These are phyloP conservation scores for Martiniozyma asiatica DNA, from an alignment of 1,139 yeast genomes.

Conservation along the genomic window DNA sequence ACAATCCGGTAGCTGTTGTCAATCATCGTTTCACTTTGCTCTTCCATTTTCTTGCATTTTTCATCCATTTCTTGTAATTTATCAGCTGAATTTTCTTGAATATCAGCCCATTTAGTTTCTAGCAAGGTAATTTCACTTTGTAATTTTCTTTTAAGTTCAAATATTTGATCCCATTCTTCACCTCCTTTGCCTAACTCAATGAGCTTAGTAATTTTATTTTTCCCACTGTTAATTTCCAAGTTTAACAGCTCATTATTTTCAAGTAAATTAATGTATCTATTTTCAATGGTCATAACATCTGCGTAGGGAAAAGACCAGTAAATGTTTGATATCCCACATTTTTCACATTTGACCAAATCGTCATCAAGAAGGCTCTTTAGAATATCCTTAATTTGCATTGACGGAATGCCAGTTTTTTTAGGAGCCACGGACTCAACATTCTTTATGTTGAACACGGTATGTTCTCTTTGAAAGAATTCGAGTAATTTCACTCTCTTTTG, in stretches of 20 bases:
- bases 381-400: constrained; percentile 40
- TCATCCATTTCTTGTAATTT: constrained; percentile 2
- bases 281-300: constrained; percentile 18
- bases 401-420: constrained; percentile 32
- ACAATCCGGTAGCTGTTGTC: constrained; percentile 12
- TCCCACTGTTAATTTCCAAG: background rate
- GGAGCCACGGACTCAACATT: constrained; percentile 38
- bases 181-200: background rate
- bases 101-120: too few species aligned
- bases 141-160: background rate
- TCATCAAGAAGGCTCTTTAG: constrained; percentile 34
- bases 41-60: constrained; percentile 3
- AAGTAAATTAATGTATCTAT: constrained; percentile 12
- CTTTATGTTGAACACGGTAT: constrained; percentile 31
- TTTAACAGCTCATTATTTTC: background rate
- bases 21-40: constrained; percentile 8
- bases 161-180: constrained; percentile 4
- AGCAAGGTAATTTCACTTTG: background rate
- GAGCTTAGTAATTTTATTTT: background rate
- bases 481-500: constrained; percentile 30
- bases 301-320: constrained; percentile 43
- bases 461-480: constrained; percentile 27
- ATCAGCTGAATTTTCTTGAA: constrained; percentile 1
- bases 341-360: constrained; percentile 36
- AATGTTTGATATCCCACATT: constrained; percentile 41